Evolutionary conservation across 495 filamentous ascomycete species (phyloP).

Genomic region (Trichodelitschia bisporula): DNA sequence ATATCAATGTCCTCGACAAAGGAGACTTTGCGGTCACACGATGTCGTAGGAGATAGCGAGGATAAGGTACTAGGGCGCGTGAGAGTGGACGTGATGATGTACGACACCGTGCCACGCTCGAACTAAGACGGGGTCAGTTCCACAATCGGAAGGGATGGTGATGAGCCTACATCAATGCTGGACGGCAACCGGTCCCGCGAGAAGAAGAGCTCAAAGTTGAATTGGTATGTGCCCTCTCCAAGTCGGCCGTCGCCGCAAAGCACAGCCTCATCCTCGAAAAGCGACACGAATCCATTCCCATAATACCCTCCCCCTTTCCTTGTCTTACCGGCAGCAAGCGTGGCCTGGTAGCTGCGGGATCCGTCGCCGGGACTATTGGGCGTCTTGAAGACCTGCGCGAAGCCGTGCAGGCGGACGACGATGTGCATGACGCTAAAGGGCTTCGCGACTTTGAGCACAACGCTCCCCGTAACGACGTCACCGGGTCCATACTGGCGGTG

Average conservation of each 20-base stretch:
- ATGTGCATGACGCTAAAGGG: conserved; percentile 77
- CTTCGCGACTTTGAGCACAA: conserved; percentile 58
- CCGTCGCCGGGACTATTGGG: conserved; percentile 24
- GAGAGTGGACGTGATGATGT: conserved; percentile 68
- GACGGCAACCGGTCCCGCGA: conserved; percentile 64
- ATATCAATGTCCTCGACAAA: conserved; percentile 46
- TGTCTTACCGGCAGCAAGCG: conserved; percentile 21
- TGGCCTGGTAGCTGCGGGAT: conserved; percentile 26
- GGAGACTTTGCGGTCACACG: conserved; percentile 55
- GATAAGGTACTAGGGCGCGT: conserved; percentile 76
- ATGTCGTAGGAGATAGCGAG: conserved; percentile 47
- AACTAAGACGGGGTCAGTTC: too few relatives aligned
- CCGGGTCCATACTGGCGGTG: conserved; percentile 61
- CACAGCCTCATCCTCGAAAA: conserved; percentile 80
- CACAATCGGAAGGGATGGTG: background rate
- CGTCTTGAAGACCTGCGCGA: conserved; percentile 67
- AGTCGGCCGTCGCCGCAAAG: conserved; percentile 79
- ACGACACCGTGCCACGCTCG: conserved; percentile 79
- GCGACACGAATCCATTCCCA: conserved; percentile 56
- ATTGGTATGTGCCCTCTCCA: conserved; percentile 68
- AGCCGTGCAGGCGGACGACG: conserved; percentile 65
- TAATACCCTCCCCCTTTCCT: conserved; percentile 40
- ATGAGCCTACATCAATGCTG: conserved; percentile 68
- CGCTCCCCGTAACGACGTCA: conserved; percentile 41
- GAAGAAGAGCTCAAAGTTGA: conserved; percentile 68